A percentile compares a stretch with the other conserved stretches of the same genome.
phyloP scores from a whole-genome alignment of 345 rosid species.

The Kernera saxatilis region DNA sequence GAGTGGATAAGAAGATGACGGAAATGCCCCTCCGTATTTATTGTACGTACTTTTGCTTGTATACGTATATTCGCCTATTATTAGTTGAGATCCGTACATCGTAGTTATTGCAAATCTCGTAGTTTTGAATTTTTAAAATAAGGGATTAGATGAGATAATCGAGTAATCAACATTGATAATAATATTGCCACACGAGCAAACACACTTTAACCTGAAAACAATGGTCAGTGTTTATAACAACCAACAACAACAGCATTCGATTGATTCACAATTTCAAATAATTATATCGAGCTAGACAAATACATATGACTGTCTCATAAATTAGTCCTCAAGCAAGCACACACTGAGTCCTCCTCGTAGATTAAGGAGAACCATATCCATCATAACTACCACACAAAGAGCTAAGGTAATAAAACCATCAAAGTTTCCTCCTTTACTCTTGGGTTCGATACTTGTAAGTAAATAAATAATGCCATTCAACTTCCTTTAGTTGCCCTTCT shows the following conservation, averaged over 20 bases:
- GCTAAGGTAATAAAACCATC: slow-evolving; percentile 4
- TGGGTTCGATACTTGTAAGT: slow-evolving; percentile 7
- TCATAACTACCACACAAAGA: slow-evolving; percentile 16
- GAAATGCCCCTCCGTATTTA: slow-evolving; percentile 3
- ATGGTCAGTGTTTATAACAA: not conserved
- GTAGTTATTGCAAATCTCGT: not conserved
- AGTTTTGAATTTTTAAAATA: not conserved
- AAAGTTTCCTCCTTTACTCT: not conserved
- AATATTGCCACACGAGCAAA: not conserved
- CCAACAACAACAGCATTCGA: not conserved
- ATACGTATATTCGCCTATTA: slow-evolving; percentile 15
- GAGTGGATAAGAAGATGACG: not conserved
- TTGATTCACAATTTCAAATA: not conserved
- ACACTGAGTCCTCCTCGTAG: slow-evolving; percentile 5
- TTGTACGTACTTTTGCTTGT: not conserved
- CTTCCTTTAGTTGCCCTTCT: slow-evolving; percentile 3
- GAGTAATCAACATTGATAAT: not conserved
- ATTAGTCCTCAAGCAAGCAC: slow-evolving; percentile 18
- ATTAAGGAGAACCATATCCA: not conserved
- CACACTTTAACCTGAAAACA: not conserved
- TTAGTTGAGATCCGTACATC: not conserved
- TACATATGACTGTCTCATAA: not conserved
- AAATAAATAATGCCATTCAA: not conserved
- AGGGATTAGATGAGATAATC: not conserved
- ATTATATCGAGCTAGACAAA: not conserved